These are phyloP conservation scores for Thielaviopsis punctulata DNA, from an alignment of 2,329 filamentous ascomycete species.

Conservation along the genomic window DNA sequence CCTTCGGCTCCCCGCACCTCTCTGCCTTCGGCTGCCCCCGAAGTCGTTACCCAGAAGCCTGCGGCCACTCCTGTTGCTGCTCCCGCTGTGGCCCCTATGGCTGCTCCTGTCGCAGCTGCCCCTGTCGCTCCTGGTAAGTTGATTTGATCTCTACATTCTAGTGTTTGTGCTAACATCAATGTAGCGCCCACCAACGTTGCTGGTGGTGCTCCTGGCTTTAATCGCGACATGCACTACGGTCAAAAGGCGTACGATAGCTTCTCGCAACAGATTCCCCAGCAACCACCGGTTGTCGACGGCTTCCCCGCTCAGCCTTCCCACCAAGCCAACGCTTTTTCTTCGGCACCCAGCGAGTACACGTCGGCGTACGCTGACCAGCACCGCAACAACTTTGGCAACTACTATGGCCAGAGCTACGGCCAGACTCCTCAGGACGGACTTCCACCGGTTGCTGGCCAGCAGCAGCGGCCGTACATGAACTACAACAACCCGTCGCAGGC, in stretches of 20 bases:
- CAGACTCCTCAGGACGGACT: slow-evolving; percentile 60
- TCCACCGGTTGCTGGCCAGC: slow-evolving; percentile 18
- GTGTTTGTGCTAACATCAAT: background rate
- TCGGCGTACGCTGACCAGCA: slow-evolving; percentile 71
- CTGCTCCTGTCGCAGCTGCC: slow-evolving; percentile 16
- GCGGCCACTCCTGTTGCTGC: slow-evolving; percentile 26
- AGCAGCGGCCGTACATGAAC: slow-evolving; percentile 52
- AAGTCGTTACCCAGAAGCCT: slow-evolving; percentile 40
- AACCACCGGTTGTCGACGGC: slow-evolving; percentile 6
- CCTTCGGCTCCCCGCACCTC: slow-evolving; percentile 75
- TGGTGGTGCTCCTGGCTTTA: slow-evolving; percentile 7
- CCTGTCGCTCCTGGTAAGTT: slow-evolving; percentile 3
- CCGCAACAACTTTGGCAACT: slow-evolving; percentile 56
- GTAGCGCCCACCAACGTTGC: slow-evolving; percentile 2
- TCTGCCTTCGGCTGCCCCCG: slow-evolving; percentile 56
- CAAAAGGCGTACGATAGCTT: slow-evolving; percentile 53
- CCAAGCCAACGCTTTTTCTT: slow-evolving; percentile 50
- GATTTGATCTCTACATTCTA: background rate
- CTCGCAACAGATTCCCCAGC: slow-evolving; percentile 39
- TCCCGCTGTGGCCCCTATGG: slow-evolving; percentile 15
- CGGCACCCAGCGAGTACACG: slow-evolving; percentile 62
- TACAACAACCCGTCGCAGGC: slow-evolving; percentile 46
- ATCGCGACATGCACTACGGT: slow-evolving; percentile 8
- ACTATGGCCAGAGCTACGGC: slow-evolving; percentile 35
- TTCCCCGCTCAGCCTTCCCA: slow-evolving; percentile 35